Conservation (phyloP, 2,329 filamentous ascomycete species). For the Sporothrix mexicana region DNA sequence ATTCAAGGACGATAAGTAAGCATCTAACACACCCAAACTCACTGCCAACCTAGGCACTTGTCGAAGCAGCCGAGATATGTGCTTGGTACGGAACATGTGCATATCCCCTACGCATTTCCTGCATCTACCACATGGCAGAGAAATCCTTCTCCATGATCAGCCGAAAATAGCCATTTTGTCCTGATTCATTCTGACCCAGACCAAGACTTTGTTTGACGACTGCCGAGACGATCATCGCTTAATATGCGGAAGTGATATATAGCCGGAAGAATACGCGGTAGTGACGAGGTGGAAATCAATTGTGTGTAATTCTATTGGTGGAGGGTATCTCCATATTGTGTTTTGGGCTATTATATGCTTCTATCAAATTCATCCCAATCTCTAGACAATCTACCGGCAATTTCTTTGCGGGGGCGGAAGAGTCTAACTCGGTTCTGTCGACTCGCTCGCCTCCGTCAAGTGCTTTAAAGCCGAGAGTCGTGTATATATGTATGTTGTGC, state of each 20-base stretch:
- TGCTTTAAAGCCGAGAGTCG: not conserved
- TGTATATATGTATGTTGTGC: not conserved
- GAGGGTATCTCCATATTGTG: not conserved
- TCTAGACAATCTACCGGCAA: not conserved
- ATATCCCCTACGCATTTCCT: too few species aligned
- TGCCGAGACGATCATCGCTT: slow-evolving; percentile 4
- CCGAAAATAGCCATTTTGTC: not conserved
- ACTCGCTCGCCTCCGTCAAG: not conserved
- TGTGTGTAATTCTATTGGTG: not conserved
- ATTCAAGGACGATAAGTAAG: too few species aligned
- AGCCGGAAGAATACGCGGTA: slow-evolving; percentile 2
- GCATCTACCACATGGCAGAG: too few species aligned
- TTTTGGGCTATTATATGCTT: not conserved
- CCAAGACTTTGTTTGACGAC: not conserved
- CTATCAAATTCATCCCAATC: too few species aligned
- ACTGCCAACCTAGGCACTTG: too few species aligned
- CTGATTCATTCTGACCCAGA: too few species aligned
- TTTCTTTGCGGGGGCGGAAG: slow-evolving; percentile 3
- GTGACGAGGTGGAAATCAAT: not conserved
- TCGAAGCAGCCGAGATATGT: too few species aligned
- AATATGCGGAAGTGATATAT: slow-evolving; percentile 3
- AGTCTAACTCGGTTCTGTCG: slow-evolving; percentile 1
- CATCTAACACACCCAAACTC: too few species aligned
- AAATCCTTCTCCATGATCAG: not conserved
- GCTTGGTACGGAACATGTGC: too few species aligned